Percentiles rank a stretch among this genome's conserved stretches.
These are phyloP conservation scores for Cladophialophora psammophila DNA, from an alignment of 2,329 filamentous ascomycete genomes.

Conservation along the genomic window DNA sequence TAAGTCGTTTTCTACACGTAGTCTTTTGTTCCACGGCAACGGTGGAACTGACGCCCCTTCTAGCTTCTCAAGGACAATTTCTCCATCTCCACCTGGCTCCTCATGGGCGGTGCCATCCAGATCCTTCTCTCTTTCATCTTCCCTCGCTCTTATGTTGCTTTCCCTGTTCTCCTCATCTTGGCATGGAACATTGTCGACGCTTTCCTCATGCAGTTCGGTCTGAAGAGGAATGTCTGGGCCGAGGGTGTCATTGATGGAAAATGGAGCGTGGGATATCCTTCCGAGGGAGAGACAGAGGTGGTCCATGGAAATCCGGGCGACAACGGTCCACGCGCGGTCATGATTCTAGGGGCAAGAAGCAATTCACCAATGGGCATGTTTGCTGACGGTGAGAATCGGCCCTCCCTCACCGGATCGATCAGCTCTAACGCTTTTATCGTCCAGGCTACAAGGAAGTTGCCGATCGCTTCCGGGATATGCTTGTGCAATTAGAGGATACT, in stretches of 20 bases:
- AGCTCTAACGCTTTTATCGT: not conserved
- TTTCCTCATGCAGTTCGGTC: slow-evolving; percentile 44
- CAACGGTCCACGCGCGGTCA: slow-evolving; percentile 46
- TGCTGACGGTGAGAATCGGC: slow-evolving; percentile 42
- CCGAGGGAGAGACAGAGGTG: slow-evolving; percentile 45
- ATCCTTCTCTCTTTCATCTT: slow-evolving; percentile 39
- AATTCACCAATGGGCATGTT: slow-evolving; percentile 52
- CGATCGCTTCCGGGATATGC: slow-evolving; percentile 45
- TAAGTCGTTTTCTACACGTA: slow-evolving; percentile 3
- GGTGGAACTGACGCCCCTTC: not conserved
- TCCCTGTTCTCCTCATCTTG: slow-evolving; percentile 42
- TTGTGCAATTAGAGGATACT: slow-evolving; percentile 42
- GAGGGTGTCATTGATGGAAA: slow-evolving; percentile 43
- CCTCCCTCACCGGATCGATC: too few relatives aligned
- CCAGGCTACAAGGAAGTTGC: slow-evolving; percentile 39
- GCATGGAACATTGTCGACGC: slow-evolving; percentile 46
- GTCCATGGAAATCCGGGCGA: slow-evolving; percentile 39
- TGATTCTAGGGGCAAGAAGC: slow-evolving; percentile 47
- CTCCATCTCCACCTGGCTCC: slow-evolving; percentile 33
- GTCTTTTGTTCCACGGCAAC: not conserved
- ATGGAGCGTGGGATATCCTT: slow-evolving; percentile 46
- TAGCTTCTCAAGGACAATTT: slow-evolving; percentile 35
- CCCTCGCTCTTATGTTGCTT: slow-evolving; percentile 46
- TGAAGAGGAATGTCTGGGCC: slow-evolving; percentile 49
- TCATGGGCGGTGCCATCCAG: slow-evolving; percentile 30